phyloP scores from a whole-genome alignment of 169 alveolate species.

The Plasmodium malariae region DNA sequence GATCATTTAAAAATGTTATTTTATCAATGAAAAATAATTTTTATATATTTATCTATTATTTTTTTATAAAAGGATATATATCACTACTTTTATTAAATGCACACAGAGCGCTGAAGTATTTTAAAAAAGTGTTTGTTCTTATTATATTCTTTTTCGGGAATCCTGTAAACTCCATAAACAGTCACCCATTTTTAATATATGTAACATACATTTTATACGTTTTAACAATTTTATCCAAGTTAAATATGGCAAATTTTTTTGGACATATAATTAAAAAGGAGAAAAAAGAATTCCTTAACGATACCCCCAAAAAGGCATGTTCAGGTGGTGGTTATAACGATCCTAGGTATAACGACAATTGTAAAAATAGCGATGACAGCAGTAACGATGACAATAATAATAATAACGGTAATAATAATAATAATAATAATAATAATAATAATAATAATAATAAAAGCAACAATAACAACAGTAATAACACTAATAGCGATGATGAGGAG shows the following conservation, averaged over 20 bases:
- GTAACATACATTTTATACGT: conserved; percentile 71
- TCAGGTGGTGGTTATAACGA: neutral
- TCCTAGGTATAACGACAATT: neutral
- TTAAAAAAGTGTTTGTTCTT: conserved; percentile 70
- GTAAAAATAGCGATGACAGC: neutral
- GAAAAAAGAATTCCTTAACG: conserved; percentile 7
- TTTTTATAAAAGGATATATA: conserved; percentile 67
- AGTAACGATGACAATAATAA: neutral
- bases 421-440: neutral
- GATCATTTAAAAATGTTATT: conserved; percentile 57
- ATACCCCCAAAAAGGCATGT: neutral
- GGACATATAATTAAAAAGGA: conserved; percentile 24
- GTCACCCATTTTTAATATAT: conserved; percentile 62
- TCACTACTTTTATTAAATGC: conserved; percentile 43
- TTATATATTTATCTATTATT: conserved; percentile 53
- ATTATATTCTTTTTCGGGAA: conserved; percentile 60
- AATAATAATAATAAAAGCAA: neutral
- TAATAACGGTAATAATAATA: neutral
- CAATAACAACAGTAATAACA: neutral
- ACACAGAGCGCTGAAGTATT: conserved; percentile 45
- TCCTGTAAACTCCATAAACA: conserved; percentile 55
- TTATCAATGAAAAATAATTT: conserved; percentile 69
- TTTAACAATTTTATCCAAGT: conserved; percentile 55
- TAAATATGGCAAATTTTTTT: conserved; percentile 39
- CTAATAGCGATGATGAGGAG: neutral